These are phyloP conservation scores for Leucoagaricus sp. DNA, from an alignment of 1,284 basidiomycete species.

Conservation along the genomic window DNA sequence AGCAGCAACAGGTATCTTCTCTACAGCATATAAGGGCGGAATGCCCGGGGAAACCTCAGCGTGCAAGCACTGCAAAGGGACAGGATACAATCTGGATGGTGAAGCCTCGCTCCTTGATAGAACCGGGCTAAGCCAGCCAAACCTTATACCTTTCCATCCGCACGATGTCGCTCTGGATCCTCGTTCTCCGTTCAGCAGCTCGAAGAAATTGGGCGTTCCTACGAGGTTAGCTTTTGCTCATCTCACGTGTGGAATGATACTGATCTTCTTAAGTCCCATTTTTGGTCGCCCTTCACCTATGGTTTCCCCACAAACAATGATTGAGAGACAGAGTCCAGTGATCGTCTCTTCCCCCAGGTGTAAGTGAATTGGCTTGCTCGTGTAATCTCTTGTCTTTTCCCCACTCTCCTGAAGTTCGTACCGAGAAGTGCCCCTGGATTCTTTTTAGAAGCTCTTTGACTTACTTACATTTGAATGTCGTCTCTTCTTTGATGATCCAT, in stretches of 20 bases:
- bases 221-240: background rate
- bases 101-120: background rate
- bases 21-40: background rate
- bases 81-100: slow-evolving; percentile 2
- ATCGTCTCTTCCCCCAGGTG: background rate
- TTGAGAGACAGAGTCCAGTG: background rate
- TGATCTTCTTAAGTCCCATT: background rate
- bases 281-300: slow-evolving; percentile 7
- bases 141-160: background rate
- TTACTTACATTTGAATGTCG: too few relatives aligned
- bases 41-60: background rate
- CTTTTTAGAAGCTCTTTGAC: too few relatives aligned
- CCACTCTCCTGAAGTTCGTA: background rate
- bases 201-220: background rate
- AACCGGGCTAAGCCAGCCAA: slow-evolving; percentile 6
- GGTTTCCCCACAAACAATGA: background rate
- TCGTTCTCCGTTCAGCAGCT: slow-evolving; percentile 8
- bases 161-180: slow-evolving; percentile 5
- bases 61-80: slow-evolving; percentile 10
- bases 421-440: too few relatives aligned
- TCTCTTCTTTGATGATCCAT: too few relatives aligned
- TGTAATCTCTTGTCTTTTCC: background rate
- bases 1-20: background rate
- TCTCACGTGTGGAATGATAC: background rate
- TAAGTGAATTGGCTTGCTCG: background rate